Evolutionary conservation across 2,329 filamentous ascomycete species (phyloP), one percentile per base, ranked within the genome.

Genomic region (Monilinia aucupariae): DNA sequence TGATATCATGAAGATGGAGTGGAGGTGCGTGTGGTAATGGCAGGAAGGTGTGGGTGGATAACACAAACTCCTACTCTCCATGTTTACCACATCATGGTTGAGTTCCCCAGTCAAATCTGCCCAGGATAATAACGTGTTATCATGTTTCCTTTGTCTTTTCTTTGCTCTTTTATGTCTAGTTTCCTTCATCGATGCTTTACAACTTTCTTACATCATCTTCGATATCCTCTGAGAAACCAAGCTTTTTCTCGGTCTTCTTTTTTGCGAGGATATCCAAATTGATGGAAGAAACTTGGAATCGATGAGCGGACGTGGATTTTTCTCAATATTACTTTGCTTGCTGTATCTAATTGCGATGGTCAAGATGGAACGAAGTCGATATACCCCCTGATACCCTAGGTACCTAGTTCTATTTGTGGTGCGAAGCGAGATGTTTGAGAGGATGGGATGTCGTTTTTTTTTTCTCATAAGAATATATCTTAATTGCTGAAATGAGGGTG

Each of bases 21-120:
- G 50, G 59, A 63, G 67, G 50, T 61, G 63, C 45, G 48, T 52
- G 30, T 39, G 20, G 64, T 72, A 71, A 71, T 72, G 69, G 68
- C 65, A 66, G 69, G 69, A 52, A 52, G 49, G 9, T 22, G 30
- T 55, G 52, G 50, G 43, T 43, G 52, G 52, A 55, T 30, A 43
- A 43, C n/a, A n/a, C 17, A 53, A 10, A 15, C 25, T 30, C 52
- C 52, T 43, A 27, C 39, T 30, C 37, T n/a, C 2, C 37, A 43
- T 55, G 52, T n/a, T 41, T 43, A 55, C 39, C 22, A 25, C 27
- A 54, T 25, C 37, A 30, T 55, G 52, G 52, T 43, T 43, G 37
- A 43, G 39, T 17, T 30, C 8, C 22, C 25, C 37, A 30, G 17
- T 41, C 52, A 55, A 15, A 13, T 17, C 20, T 17, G 52, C n/a